Base-by-base conservation (phyloP, 495 filamentous ascomycete species). In the Cercophora newfieldiana region DNA sequence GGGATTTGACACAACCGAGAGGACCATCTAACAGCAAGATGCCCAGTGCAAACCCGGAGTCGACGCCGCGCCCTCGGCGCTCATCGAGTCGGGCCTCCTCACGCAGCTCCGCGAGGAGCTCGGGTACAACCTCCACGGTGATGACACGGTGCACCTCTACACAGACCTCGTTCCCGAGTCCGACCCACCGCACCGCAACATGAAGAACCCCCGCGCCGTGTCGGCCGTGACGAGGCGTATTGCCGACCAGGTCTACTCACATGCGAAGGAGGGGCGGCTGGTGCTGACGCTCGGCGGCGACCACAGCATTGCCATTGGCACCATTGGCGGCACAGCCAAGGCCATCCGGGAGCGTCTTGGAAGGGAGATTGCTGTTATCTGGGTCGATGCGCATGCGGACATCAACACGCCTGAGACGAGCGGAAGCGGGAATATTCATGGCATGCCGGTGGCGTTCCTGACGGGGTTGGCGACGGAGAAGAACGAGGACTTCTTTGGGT, bases 311-410 rank as follows among this genome's bases (percentile, higher is more conserved):
- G 95, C 96, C 59, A 96, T 99, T 72, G 95, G 95, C 47, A 93
- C 91, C 24, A 87, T 98, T 64, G 88, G 89, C 19, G 95, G 95
- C 3, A 90, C 89, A 1, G 88, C 92, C 37, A 90, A 89, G 79
- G 95, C 95, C 0, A 89, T 93, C 60, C 86, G 89, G 37, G 93
- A 98, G 81, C 81, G 95, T 30, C 76, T 95, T 63, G 87, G 88
- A 16, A 82, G 88, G 48, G 94, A 97, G 65, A 85, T 97, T 53
- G 94, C 92, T 0, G 91, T 99, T 7, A 94, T 99, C 73, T 99
- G 95, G 95, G 95, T 99, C 6, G 95, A 99, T 77, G 95, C 95
- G 22, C 95, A 99, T 74, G 91, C 94, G 22, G 95, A 98, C 73
- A 97, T 99, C 83, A 99, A 99, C 78, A 90, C 91, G 12, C 95